Percentiles rank a stretch among this genome's conserved stretches.
phyloP scores from a whole-genome alignment of 1,139 yeast species.

The Candida tropicalis region DNA sequence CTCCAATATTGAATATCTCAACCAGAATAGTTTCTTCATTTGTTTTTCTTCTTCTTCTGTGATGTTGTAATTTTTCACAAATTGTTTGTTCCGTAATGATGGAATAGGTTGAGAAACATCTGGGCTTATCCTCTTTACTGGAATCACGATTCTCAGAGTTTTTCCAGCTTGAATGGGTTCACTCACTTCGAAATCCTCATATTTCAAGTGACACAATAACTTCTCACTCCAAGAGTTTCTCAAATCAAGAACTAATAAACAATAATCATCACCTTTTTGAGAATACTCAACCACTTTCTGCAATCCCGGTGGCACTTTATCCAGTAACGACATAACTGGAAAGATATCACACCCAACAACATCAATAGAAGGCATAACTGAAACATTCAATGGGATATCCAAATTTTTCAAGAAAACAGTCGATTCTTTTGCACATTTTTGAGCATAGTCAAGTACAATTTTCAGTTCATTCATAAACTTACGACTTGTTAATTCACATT shows the following conservation, averaged over 20 bases:
- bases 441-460: constrained; percentile 69
- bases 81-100: constrained; percentile 73
- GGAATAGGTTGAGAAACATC: constrained; percentile 63
- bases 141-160: constrained; percentile 67
- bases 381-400: constrained; percentile 63
- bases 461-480: constrained; percentile 71
- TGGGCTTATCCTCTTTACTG: constrained; percentile 60
- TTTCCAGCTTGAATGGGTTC: constrained; percentile 47
- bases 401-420: constrained; percentile 55
- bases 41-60: constrained; percentile 54
- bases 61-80: constrained; percentile 61
- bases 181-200: constrained; percentile 24
- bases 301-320: constrained; percentile 9
- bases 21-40: constrained; percentile 77
- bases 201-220: constrained; percentile 25
- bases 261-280: constrained; percentile 42
- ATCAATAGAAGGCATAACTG: constrained; percentile 73
- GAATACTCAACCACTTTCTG: constrained; percentile 16
- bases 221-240: constrained; percentile 69
- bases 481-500: constrained; percentile 69
- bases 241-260: constrained; percentile 66
- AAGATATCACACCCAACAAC: constrained; percentile 73
- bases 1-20: constrained; percentile 63
- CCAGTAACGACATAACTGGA: constrained; percentile 35
- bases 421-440: constrained; percentile 28